Evolutionary conservation across 2,329 filamentous ascomycete genomes (phyloP).

Genomic region (Aspergillus aculeatinus): DNA sequence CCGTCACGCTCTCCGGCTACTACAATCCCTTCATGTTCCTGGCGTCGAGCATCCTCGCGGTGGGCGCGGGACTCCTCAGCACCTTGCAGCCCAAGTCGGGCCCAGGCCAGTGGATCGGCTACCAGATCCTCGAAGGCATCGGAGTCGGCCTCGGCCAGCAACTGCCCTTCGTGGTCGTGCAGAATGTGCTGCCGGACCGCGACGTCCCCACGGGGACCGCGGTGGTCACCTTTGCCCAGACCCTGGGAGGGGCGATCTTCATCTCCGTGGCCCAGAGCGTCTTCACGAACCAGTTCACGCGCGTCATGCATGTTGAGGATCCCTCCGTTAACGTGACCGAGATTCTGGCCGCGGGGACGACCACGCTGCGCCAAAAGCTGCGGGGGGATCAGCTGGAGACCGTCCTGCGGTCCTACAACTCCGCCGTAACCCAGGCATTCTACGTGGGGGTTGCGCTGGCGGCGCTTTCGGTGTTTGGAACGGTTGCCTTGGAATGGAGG

Average conservation of each 20-base stretch:
- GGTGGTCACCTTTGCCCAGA: conserved; percentile 14
- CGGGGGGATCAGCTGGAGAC: too few relatives aligned
- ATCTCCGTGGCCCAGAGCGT: conserved; percentile 17
- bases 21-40: conserved; percentile 11
- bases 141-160: conserved; percentile 13
- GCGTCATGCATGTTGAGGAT: too few relatives aligned
- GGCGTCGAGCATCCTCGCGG: neutral
- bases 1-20: conserved; percentile 7
- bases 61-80: conserved; percentile 7
- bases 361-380: too few relatives aligned
- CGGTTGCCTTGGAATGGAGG: too few relatives aligned
- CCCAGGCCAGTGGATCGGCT: conserved; percentile 14
- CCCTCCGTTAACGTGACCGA: too few relatives aligned
- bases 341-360: too few relatives aligned
- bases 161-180: conserved; percentile 1
- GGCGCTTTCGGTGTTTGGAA: too few relatives aligned
- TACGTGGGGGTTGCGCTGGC: too few relatives aligned
- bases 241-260: conserved; percentile 7
- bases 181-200: conserved; percentile 5
- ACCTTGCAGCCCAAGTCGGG: conserved; percentile 5
- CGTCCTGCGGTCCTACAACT: too few relatives aligned
- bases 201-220: conserved; percentile 11
- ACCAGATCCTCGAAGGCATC: conserved; percentile 14
- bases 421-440: too few relatives aligned
- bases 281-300: conserved; percentile 15